A percentile compares a stretch with the other conserved stretches of the same genome.
Evolutionary conservation across 441 rosid genomes (phyloP).

Genomic region (Eutrema salsugineum): DNA sequence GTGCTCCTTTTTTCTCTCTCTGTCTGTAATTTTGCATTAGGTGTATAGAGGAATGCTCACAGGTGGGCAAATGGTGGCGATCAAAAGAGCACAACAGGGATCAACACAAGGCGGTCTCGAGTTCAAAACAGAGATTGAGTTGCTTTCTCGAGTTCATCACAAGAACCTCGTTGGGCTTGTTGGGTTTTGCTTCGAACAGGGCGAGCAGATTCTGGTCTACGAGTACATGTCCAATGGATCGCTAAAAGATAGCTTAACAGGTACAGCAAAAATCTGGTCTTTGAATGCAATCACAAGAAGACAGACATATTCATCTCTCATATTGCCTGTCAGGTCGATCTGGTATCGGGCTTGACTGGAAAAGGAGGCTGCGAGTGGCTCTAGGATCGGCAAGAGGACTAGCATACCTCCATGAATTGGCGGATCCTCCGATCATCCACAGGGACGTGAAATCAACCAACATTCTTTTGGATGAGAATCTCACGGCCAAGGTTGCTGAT

Average conservation of each 20-base stretch:
- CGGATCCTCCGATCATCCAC: conserved; percentile 96
- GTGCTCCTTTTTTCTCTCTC: background rate
- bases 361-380: conserved; percentile 79
- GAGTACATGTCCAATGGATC: conserved; percentile 91
- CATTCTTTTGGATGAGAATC: conserved; percentile 81
- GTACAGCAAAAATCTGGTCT: conserved; percentile 33
- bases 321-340: conserved; percentile 74
- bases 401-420: conserved; percentile 89
- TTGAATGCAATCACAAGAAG: background rate
- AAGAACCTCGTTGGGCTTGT: conserved; percentile 90
- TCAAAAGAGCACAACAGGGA: conserved; percentile 92
- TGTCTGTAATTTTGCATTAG: conserved; percentile 34
- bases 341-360: conserved; percentile 76
- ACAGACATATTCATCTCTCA: too few species aligned
- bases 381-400: conserved; percentile 95
- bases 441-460: conserved; percentile 91
- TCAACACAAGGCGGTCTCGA: conserved; percentile 95
- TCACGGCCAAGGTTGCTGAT: conserved; percentile 97
- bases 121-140: conserved; percentile 96
- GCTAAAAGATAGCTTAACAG: conserved; percentile 75
- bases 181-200: conserved; percentile 94
- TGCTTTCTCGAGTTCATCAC: conserved; percentile 97
- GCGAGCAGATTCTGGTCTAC: conserved; percentile 93
- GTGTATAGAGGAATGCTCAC: conserved; percentile 85
- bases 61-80: conserved; percentile 79